Conservation (phyloP, 1,284 basidiomycete genomes). For the Cryptococcus sp. region DNA sequence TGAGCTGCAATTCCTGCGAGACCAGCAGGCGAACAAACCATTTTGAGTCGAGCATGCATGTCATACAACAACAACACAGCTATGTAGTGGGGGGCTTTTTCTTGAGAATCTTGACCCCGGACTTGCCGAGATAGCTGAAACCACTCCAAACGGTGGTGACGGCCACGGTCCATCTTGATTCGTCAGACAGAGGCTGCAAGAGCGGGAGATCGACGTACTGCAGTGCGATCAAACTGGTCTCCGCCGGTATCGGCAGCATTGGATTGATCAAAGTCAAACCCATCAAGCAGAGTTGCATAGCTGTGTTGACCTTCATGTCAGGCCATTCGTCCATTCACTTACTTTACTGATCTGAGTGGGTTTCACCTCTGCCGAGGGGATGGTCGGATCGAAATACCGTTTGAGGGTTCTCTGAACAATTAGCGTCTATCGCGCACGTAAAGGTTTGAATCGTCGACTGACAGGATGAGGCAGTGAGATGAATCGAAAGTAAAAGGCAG, state of each 20-base stretch:
- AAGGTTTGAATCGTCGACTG: conserved; percentile 44
- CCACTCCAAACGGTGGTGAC: conserved; percentile 90
- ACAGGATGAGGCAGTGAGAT: conserved; percentile 82
- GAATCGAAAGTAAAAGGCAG: conserved; percentile 92
- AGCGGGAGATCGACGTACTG: too few species aligned
- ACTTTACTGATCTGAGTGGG: conserved; percentile 90
- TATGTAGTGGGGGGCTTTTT: conserved; percentile 8
- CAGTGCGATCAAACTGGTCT: conserved; percentile 56
- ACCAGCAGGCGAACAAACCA: conserved; percentile 36
- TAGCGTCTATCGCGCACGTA: not conserved
- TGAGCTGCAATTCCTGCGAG: conserved; percentile 37
- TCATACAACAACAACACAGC: not conserved
- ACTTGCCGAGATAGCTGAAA: conserved; percentile 74
- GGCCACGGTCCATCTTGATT: conserved; percentile 71
- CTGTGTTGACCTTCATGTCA: conserved; percentile 74
- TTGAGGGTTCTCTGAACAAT: conserved; percentile 71
- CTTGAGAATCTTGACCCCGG: conserved; percentile 59
- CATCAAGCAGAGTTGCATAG: conserved; percentile 85
- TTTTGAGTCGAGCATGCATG: conserved; percentile 5
- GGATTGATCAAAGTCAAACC: conserved; percentile 81
- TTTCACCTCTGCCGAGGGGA: conserved; percentile 88
- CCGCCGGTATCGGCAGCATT: conserved; percentile 63
- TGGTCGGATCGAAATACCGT: conserved; percentile 91
- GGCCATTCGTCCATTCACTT: conserved; percentile 10
- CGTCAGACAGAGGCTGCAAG: conserved; percentile 12